Conservation (phyloP, 768 basidiomycete genomes). For the Hebeloma cylindrosporum region DNA sequence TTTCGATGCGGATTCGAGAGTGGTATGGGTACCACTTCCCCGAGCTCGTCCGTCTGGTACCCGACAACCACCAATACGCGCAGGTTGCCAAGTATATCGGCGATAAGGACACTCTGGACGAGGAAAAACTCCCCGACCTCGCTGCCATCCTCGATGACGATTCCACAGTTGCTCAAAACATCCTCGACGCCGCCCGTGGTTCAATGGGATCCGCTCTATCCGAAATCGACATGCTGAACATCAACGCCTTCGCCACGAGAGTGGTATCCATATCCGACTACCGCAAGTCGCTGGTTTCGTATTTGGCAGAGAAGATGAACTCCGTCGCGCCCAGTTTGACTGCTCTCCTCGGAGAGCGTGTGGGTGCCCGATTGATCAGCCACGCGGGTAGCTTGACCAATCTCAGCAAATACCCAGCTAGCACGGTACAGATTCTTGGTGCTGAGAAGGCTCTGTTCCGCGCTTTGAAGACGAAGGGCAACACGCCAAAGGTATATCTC, state of each 20-base stretch:
- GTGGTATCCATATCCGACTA: constrained; percentile 93
- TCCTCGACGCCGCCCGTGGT: constrained; percentile 90
- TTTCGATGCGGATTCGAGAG: constrained; percentile 96
- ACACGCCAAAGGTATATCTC: constrained; percentile 83
- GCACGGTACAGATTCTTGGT: constrained; percentile 96
- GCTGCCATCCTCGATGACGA: constrained; percentile 82
- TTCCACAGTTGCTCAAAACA: constrained; percentile 82
- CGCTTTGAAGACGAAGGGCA: constrained; percentile 97
- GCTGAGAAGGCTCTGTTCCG: constrained; percentile 98
- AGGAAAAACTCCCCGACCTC: constrained; percentile 79
- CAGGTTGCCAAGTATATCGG: constrained; percentile 82
- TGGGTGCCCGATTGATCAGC: constrained; percentile 89
- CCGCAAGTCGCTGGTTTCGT: constrained; percentile 84
- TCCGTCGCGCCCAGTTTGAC: constrained; percentile 92
- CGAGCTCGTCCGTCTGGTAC: constrained; percentile 88
- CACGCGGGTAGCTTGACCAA: constrained; percentile 97
- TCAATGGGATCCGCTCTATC: constrained; percentile 93
- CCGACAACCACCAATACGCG: constrained; percentile 96
- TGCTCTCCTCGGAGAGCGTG: constrained; percentile 87
- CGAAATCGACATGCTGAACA: constrained; percentile 95
- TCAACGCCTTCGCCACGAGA: constrained; percentile 84
- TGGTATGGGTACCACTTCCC: constrained; percentile 99
- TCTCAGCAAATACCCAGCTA: constrained; percentile 96
- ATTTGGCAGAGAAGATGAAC: constrained; percentile 97
- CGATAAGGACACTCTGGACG: constrained; percentile 77